Conservation (phyloP, 2,329 filamentous ascomycete species). For the Alternaria dauci region DNA sequence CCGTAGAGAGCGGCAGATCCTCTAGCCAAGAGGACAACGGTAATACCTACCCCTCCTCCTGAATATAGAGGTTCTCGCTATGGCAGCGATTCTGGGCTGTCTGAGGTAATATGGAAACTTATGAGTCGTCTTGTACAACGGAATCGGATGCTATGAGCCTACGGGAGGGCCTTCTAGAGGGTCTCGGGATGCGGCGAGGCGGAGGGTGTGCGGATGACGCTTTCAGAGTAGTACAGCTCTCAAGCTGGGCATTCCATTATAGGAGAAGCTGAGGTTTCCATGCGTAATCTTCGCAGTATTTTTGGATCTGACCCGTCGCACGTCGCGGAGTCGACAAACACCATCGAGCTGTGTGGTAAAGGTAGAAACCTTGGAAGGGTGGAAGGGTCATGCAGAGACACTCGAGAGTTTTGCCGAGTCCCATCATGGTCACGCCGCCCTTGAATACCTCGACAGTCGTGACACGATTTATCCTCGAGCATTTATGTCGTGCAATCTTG, state of each 20-base stretch:
- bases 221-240: constrained; percentile 7
- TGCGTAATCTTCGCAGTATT: constrained; percentile 3
- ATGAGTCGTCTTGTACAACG: constrained; percentile 7
- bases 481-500: background rate
- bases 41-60: constrained; percentile 14
- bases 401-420: constrained; percentile 10
- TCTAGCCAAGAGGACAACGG: constrained; percentile 19
- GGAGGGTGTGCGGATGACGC: constrained; percentile 13
- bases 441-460: background rate
- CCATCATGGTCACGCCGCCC: background rate
- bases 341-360: constrained; percentile 10
- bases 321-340: constrained; percentile 8
- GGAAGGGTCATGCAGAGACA: background rate
- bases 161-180: background rate
- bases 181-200: background rate
- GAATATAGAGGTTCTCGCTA: constrained; percentile 3
- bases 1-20: constrained; percentile 16
- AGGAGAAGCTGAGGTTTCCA: background rate
- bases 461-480: background rate
- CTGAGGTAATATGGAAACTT: constrained; percentile 18
- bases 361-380: background rate
- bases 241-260: constrained; percentile 1
- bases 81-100: constrained; percentile 4
- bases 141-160: constrained; percentile 7
- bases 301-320: constrained; percentile 3